phyloP scores from a whole-genome alignment of 2,329 filamentous ascomycete genomes.

The Aspergillus neoniger region DNA sequence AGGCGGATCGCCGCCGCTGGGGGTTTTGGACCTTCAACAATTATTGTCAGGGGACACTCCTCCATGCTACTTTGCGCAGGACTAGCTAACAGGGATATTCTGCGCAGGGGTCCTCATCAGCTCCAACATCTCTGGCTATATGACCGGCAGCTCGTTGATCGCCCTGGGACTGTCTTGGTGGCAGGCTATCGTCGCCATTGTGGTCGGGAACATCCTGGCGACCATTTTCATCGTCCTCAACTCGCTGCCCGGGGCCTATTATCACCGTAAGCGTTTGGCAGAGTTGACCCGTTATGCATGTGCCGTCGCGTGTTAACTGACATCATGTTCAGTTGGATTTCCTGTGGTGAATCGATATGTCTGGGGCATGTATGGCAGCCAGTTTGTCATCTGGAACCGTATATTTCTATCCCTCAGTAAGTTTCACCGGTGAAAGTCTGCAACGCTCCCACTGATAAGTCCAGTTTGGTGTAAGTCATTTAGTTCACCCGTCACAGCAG shows the following conservation, averaged over 20 bases:
- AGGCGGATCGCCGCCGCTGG: constrained; percentile 48
- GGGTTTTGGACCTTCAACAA: constrained; percentile 48
- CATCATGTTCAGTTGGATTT: constrained; percentile 28
- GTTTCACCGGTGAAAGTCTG: not conserved
- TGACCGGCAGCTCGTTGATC: constrained; percentile 39
- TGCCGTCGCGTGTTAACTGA: not conserved
- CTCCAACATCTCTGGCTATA: constrained; percentile 39
- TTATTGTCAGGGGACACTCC: constrained; percentile 37
- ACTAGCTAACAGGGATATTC: not conserved
- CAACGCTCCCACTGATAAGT: not conserved
- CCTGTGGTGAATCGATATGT: constrained; percentile 37
- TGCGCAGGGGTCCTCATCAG: constrained; percentile 51
- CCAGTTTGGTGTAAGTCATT: not conserved
- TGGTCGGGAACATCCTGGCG: constrained; percentile 41
- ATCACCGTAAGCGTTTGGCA: constrained; percentile 32
- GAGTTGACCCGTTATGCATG: not conserved
- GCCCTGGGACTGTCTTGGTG: constrained; percentile 36
- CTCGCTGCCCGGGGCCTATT: constrained; percentile 48
- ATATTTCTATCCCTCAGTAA: constrained; percentile 38
- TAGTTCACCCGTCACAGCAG: not conserved
- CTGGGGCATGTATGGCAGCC: constrained; percentile 33
- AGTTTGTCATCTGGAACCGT: constrained; percentile 29
- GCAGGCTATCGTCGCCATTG: constrained; percentile 32
- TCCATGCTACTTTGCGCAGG: not conserved
- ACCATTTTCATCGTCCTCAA: constrained; percentile 45